Base-by-base conservation (phyloP, 108 stramenopile species). In the Asterionellopsis glacialis region DNA sequence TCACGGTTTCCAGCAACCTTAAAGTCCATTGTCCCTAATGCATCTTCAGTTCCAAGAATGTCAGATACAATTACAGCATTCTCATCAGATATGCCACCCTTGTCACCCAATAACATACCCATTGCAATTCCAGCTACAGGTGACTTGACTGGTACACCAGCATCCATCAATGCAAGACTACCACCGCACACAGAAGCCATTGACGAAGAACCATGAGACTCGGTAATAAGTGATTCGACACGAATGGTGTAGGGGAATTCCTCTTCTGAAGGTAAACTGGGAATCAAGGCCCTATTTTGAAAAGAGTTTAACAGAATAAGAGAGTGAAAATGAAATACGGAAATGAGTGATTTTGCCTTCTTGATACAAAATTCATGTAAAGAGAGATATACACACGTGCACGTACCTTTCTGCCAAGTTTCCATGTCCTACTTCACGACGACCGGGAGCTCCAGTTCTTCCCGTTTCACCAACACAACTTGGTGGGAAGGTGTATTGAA, bases 1-100 rank as follows among this genome's bases (percentile, higher is more conserved):
- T 57, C 48, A 5, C 10, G 16, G 11, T 93, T 91, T 14, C 96
- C 96, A 19, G 90, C 93, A 23, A 95, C 73, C 72, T 97, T 97
- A 75, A 93, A 95, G 74, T 97, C 96, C 92, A 97, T 97, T 54
- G 79, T 74, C 11, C 96, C 96, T 61, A 68, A 81, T 23, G 69
- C 57, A 65, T 79, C 83, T 67, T 97, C 94, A 21, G 89, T 81
- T 28, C 96, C 96, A 24, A 82, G 75, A 51, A 95, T 95, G 68
- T 97, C 96, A 5, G 47, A 48, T 45, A 81, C 61, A 16, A 95
- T 75, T 12, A 94, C 54, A 49, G 60, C 19, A 49, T 88, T 59
- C 50, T 43, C 26, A 6, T 57, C 61, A 23, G 59, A 43, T 21
- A 48, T 21, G 21, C 47, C 5, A 81, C 80, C 14, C 19, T 61